A percentile compares a stretch with the other conserved stretches of the same genome.
Evolutionary conservation across 352 stramenopile species (phyloP).

Genomic region (Phytopythium montanum): DNA sequence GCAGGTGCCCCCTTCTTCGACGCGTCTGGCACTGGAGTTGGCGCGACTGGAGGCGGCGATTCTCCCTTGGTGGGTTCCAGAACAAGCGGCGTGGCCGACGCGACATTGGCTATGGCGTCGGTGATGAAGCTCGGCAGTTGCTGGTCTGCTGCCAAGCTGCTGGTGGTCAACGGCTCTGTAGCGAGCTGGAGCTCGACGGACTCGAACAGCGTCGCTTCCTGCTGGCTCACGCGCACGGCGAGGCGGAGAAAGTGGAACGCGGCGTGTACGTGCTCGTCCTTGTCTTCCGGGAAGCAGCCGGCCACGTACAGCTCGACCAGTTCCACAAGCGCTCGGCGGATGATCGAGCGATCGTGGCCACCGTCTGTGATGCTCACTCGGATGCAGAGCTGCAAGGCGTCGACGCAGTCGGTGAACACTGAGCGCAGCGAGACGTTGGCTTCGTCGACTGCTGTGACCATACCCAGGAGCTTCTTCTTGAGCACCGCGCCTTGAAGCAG

Average conservation of each 20-base stretch:
- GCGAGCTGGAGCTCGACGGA: conserved; percentile 51
- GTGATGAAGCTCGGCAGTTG: conserved; percentile 1
- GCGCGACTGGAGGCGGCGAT: not conserved
- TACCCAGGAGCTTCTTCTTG: conserved; percentile 25
- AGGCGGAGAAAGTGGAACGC: conserved; percentile 71
- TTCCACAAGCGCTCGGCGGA: conserved; percentile 49
- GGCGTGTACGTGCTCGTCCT: conserved; percentile 53
- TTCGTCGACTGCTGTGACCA: not conserved
- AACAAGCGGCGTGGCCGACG: not conserved
- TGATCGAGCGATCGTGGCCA: conserved; percentile 53
- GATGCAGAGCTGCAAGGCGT: conserved; percentile 27
- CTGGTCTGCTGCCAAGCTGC: not conserved
- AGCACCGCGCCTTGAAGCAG: conserved; percentile 49
- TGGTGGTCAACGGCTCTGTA: not conserved
- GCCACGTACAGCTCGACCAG: conserved; percentile 56
- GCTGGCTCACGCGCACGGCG: conserved; percentile 33
- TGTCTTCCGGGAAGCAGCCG: conserved; percentile 39
- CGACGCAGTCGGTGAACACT: conserved; percentile 12
- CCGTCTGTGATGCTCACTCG: conserved; percentile 36
- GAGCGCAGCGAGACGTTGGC: not conserved
- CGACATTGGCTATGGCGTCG: conserved; percentile 2
- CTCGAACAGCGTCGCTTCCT: conserved; percentile 51
- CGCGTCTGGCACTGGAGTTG: conserved; percentile 10
- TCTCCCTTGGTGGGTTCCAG: not conserved
- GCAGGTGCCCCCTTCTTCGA: not conserved